Base-by-base conservation (phyloP, 2,329 filamentous ascomycete species). In the Aspergillus sp. region DNA sequence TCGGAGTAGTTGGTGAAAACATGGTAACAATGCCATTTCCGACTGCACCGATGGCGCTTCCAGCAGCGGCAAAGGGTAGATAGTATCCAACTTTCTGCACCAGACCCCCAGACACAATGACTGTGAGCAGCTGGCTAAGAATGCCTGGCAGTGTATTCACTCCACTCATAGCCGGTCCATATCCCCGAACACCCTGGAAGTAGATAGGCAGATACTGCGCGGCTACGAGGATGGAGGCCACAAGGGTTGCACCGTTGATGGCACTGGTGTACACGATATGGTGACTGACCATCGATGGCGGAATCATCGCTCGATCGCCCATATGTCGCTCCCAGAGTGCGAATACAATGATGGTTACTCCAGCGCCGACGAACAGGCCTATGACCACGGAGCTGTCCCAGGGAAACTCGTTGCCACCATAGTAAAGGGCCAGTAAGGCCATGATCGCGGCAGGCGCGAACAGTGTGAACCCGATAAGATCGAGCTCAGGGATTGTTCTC, bases 381-480 rank as follows among this genome's bases (percentile, higher is more conserved):
- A 68, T 81, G 15, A 12, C 76, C 70, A 69, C 74, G 0, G 62
- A 49, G n/a, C 53, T 77, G 56, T 68, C 73, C 84, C 83, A 87
- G 5, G 82, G 52, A 55, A 82, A 80, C 25, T 78, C 68, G 44
- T 78, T 73, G 11, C 84, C 84, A 12, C 83, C 84, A 79, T 81
- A 86, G 63, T 86, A 79, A 35, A 86, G 73, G 9, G 82, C 83
- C 5, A 87, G 75, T 7, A 86, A 70, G 9, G 85, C 73, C 62
- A 78, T 81, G 60, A 85, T 68, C 47, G 85, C 76, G 37, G 79
- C 77, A 1, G 82, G 81, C 25, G 84, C 75, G 64, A 85, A 77
- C 57, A 83, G 70, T 15, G 68, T 68, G 2, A 79, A 78, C 27
- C 84, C 83, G 9, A 76, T 46, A 11, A 82, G 68, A 63, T 86